Conservation (phyloP, 495 filamentous ascomycete genomes). For the Durotheca rogersii region DNA sequence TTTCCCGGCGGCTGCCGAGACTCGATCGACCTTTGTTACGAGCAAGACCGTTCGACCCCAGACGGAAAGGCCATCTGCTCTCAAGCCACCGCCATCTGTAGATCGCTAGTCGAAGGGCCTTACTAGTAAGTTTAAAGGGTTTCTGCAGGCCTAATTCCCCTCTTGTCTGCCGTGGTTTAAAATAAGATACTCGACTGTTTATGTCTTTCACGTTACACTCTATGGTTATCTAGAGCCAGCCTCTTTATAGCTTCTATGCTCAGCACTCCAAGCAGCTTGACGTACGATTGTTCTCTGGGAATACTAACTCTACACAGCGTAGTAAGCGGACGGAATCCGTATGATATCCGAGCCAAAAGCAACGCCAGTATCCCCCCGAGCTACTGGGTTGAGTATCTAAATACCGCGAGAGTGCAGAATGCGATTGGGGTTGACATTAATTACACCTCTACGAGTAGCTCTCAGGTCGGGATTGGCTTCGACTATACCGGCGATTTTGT, state of each 20-base stretch:
- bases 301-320: slow-evolving; percentile 13
- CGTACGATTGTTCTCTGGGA: too few relatives aligned
- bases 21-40: slow-evolving; percentile 44
- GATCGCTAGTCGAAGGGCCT: slow-evolving; percentile 44
- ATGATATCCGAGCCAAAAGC: slow-evolving; percentile 53
- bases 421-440: slow-evolving; percentile 54
- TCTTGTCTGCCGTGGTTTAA: too few relatives aligned
- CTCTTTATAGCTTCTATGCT: too few relatives aligned
- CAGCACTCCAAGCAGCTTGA: too few relatives aligned
- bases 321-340: slow-evolving; percentile 48
- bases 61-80: slow-evolving; percentile 44
- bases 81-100: slow-evolving; percentile 46
- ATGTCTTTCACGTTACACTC: too few relatives aligned
- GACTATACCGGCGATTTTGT: slow-evolving; percentile 52
- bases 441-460: slow-evolving; percentile 43
- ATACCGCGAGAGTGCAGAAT: slow-evolving; percentile 45
- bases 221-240: too few relatives aligned
- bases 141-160: too few relatives aligned
- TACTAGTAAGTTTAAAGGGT: slow-evolving; percentile 44
- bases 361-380: slow-evolving; percentile 51
- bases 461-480: slow-evolving; percentile 46
- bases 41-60: slow-evolving; percentile 37
- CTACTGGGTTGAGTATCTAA: slow-evolving; percentile 51
- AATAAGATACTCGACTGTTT: too few relatives aligned
- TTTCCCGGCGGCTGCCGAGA: slow-evolving; percentile 47